Evolutionary conservation across 1,139 yeast genomes (phyloP), one percentile per base, ranked within the genome.

Genomic region (Lodderomyces theae): DNA sequence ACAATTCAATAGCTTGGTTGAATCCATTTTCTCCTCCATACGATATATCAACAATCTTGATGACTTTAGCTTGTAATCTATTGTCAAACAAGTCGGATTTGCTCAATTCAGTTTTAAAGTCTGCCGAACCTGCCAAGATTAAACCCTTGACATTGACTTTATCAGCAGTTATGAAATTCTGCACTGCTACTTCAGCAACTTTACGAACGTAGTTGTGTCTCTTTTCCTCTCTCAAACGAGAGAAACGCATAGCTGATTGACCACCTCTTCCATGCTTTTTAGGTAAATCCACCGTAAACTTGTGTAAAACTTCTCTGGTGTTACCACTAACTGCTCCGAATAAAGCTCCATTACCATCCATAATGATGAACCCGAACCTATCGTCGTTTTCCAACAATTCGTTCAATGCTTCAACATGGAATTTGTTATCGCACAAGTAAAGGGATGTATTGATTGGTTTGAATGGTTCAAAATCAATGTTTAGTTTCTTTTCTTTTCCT

Each of bases 221-320:
- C 67, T 92, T 92, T 72, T 94, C 98, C 56, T 92, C 98, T 80
- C 98, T 86, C 66, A 92, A 79, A 77, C 98, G 90, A 35, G 97
- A 86, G 75, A 92, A 92, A 87, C 98, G 97, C 53, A 92, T 64
- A 36, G 98, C 98, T 48, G 98, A 92, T 74, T 92, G 98, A 84
- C 98, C 98, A 86, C 98, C 98, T 78, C 98, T 86, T 57, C 98
- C 98, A 75, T 92, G 98, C 86, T 92, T 92, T 74, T 92, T 92
- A 54, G 98, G 98, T 59, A 92, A 77, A 66, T 92, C 98, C 45
- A 92, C 98, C 3, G 96, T 85, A 69, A 92, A 92, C 67, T 92
- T 92, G 68, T 92, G 96, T 61, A 92, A 74, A 39, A 92, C 86
- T 51, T 94, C 97, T 74, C 98, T 83, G 39, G 96, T 90, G 72